phyloP scores from a whole-genome alignment of 139 green algal genomes.

The Chlamydomonas sp. region DNA sequence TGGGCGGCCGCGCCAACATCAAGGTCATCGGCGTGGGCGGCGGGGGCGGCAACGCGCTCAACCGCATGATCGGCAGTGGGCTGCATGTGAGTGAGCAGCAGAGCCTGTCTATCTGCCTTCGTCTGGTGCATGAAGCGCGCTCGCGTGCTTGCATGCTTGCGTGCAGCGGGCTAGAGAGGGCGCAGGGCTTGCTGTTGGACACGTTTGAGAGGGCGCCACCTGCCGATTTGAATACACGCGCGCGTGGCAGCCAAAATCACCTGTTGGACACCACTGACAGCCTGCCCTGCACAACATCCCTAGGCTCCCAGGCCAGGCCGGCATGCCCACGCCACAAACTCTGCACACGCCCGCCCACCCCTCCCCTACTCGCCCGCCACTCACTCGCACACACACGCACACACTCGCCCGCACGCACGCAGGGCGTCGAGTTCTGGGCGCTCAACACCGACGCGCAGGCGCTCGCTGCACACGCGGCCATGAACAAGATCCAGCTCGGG shows the following conservation, averaged over 20 bases:
- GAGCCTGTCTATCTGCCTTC: neutral
- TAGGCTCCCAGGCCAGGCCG: no score
- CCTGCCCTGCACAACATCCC: no score
- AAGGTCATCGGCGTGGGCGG: slow-evolving; percentile 92
- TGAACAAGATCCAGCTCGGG: slow-evolving; percentile 92
- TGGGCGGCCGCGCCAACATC: slow-evolving; percentile 63
- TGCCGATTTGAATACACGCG: no score
- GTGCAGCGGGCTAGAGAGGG: no score
- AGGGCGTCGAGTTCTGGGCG: slow-evolving; percentile 89
- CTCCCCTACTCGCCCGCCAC: neutral
- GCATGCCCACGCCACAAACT: no score
- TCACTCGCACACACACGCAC: no score
- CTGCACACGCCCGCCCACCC: neutral
- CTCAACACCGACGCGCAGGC: slow-evolving; percentile 96
- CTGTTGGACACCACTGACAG: no score
- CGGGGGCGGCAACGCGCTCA: slow-evolving; percentile 92
- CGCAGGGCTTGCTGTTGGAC: no score
- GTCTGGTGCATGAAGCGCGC: neutral
- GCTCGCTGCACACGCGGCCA: slow-evolving; percentile 68
- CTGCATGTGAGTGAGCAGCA: slow-evolving; percentile 53
- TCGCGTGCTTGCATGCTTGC: no score
- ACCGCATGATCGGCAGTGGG: slow-evolving; percentile 90
- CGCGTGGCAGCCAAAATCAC: no score
- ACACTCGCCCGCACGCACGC: slow-evolving; percentile 2
- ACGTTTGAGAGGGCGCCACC: no score